Evolutionary conservation across 306 rosid genomes (phyloP).

Genomic region (Vigna mungo): DNA sequence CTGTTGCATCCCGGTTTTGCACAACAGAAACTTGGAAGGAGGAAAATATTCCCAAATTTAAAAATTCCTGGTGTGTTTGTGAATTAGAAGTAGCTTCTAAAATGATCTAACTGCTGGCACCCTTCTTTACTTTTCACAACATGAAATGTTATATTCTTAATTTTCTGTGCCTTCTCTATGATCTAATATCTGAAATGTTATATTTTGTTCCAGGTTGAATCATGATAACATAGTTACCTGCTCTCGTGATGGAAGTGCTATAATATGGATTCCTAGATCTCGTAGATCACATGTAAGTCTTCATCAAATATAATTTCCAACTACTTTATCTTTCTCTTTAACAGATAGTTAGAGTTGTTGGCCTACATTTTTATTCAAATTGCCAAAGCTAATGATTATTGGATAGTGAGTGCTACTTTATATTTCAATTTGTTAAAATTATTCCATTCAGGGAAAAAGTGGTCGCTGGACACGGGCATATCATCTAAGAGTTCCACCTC

Average conservation of each 20-base stretch:
- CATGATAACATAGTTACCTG: constrained; percentile 98
- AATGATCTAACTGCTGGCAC: constrained; percentile 36
- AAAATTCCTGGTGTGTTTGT: constrained; percentile 77
- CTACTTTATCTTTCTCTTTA: constrained; percentile 9
- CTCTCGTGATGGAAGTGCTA: constrained; percentile 99
- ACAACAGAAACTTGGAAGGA: constrained; percentile 79
- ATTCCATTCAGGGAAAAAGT: constrained; percentile 73
- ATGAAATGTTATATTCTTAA: constrained; percentile 4
- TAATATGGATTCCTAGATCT: constrained; percentile 95
- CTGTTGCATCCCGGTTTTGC: constrained; percentile 75
- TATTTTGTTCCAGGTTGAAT: constrained; percentile 77
- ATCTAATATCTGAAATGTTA: constrained; percentile 27
- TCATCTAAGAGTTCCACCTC: constrained; percentile 99
- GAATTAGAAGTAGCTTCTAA: constrained; percentile 37
- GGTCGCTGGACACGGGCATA: constrained; percentile 98
- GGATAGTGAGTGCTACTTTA: neutral
- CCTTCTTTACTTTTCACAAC: constrained; percentile 27
- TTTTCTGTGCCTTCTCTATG: constrained; percentile 26
- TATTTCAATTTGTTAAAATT: constrained; percentile 31
- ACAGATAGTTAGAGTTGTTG: constrained; percentile 20
- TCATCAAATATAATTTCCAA: constrained; percentile 31
- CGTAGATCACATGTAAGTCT: constrained; percentile 91
- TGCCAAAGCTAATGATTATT: constrained; percentile 33
- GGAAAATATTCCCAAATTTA: constrained; percentile 89
- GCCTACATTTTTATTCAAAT: constrained; percentile 14